phyloP scores from a whole-genome alignment of 768 basidiomycete species.

The Pholiota molesta region DNA sequence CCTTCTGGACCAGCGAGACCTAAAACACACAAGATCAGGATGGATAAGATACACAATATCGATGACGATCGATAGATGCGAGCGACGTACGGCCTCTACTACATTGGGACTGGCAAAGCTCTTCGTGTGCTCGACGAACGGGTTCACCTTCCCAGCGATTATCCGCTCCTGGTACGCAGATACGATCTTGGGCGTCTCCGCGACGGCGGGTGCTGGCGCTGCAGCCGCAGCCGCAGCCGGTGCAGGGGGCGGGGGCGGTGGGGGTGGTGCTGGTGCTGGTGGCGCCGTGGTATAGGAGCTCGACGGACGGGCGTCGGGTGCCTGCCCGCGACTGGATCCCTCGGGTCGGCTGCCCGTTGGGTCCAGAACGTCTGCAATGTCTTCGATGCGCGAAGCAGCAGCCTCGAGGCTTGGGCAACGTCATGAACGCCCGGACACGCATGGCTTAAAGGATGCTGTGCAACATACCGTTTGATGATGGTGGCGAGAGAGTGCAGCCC shows the following conservation, averaged over 20 bases:
- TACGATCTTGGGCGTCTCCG: conserved; percentile 58
- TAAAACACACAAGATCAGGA: conserved; percentile 30
- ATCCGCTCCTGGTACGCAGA: conserved; percentile 75
- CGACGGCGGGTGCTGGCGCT: conserved; percentile 37
- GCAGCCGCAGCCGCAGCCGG: conserved; percentile 32
- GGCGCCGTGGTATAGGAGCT: conserved; percentile 15
- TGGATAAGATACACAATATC: conserved; percentile 3
- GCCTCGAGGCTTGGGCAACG: conserved; percentile 77
- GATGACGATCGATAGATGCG: neutral
- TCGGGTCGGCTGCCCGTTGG: conserved; percentile 8
- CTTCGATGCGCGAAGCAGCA: conserved; percentile 92
- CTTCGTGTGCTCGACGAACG: conserved; percentile 73
- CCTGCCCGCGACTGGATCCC: neutral
- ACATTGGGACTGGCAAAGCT: conserved; percentile 70
- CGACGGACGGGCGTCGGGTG: conserved; percentile 4
- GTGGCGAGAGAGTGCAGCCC: conserved; percentile 79
- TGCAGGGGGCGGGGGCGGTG: conserved; percentile 5
- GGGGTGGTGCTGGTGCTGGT: conserved; percentile 5
- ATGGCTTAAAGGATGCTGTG: conserved; percentile 3
- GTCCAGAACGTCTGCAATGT: conserved; percentile 63
- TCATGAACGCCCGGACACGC: neutral
- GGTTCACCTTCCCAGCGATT: conserved; percentile 72
- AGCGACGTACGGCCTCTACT: conserved; percentile 70
- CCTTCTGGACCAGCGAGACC: conserved; percentile 69
- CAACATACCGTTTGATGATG: conserved; percentile 75